phyloP scores from a whole-genome alignment of 495 filamentous ascomycete genomes.

The Letharia columbiana region DNA sequence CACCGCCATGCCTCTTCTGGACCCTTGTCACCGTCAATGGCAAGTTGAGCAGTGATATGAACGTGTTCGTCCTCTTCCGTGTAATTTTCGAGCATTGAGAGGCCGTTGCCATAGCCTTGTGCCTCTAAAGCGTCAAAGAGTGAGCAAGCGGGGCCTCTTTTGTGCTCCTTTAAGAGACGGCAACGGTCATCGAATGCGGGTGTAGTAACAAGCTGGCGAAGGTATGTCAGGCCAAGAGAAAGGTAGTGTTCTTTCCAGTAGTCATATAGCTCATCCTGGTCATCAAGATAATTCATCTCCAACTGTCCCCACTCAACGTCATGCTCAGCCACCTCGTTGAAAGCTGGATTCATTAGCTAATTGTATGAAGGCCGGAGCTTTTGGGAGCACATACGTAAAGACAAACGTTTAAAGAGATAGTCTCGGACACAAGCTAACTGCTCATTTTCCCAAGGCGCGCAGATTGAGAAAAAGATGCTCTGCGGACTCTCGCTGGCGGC shows the following conservation, averaged over 20 bases:
- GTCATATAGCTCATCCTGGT: background rate
- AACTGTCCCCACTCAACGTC: background rate
- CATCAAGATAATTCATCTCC: background rate
- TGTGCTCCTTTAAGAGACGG: background rate
- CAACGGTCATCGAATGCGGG: conserved; percentile 10
- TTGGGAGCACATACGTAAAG: background rate
- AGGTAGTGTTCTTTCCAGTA: conserved; percentile 6
- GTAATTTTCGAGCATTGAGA: background rate
- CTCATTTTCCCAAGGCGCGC: conserved; percentile 10
- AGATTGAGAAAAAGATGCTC: background rate
- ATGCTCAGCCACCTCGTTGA: conserved; percentile 11
- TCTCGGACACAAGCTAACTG: conserved; percentile 2
- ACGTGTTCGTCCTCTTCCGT: background rate
- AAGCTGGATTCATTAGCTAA: conserved; percentile 1
- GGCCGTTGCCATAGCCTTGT: background rate
- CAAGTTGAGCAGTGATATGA: background rate
- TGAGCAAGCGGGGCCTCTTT: background rate
- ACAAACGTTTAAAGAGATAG: background rate
- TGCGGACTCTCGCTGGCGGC: background rate
- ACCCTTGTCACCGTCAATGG: conserved; percentile 2
- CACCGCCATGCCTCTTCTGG: conserved; percentile 9
- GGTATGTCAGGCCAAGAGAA: conserved; percentile 3
- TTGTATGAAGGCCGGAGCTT: background rate
- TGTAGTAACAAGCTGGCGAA: background rate
- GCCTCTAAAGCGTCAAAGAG: background rate